Conservation (phyloP, 164 flowering plant genomes). For the Annona squamosa region DNA sequence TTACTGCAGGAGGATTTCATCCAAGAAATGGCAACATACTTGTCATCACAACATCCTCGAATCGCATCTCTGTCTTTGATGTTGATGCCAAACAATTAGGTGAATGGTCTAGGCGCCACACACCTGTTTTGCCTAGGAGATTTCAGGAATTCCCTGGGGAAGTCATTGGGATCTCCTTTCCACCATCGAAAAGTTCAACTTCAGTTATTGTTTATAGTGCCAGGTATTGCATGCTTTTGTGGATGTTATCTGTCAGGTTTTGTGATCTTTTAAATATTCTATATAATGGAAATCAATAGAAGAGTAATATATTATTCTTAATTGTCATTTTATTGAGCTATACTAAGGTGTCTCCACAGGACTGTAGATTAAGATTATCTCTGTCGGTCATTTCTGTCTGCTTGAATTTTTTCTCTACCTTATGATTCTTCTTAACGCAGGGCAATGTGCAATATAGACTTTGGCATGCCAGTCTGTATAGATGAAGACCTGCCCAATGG, state of each 20-base stretch:
- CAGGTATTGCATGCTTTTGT: conserved; percentile 41
- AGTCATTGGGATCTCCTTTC: conserved; percentile 84
- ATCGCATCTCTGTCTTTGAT: conserved; percentile 82
- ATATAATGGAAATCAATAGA: not conserved
- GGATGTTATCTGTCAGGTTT: not conserved
- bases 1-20: conserved; percentile 89
- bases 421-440: conserved; percentile 22
- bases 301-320: not conserved
- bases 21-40: conserved; percentile 70
- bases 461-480: conserved; percentile 53
- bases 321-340: too few relatives aligned
- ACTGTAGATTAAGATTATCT: too few relatives aligned
- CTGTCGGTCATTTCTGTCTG: too few relatives aligned
- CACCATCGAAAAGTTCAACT: conserved; percentile 46
- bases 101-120: conserved; percentile 68
- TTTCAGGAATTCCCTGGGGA: conserved; percentile 94
- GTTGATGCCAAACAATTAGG: conserved; percentile 84
- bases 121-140: conserved; percentile 58
- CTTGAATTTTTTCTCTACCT: too few relatives aligned
- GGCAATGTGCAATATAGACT: conserved; percentile 91
- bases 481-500: conserved; percentile 38
- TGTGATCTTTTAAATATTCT: not conserved
- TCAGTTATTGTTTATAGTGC: conserved; percentile 76
- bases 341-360: too few relatives aligned
- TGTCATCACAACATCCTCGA: conserved; percentile 69